phyloP scores from a whole-genome alignment of 176 grass and related monocot species.

The Oropetium thomaeum region DNA sequence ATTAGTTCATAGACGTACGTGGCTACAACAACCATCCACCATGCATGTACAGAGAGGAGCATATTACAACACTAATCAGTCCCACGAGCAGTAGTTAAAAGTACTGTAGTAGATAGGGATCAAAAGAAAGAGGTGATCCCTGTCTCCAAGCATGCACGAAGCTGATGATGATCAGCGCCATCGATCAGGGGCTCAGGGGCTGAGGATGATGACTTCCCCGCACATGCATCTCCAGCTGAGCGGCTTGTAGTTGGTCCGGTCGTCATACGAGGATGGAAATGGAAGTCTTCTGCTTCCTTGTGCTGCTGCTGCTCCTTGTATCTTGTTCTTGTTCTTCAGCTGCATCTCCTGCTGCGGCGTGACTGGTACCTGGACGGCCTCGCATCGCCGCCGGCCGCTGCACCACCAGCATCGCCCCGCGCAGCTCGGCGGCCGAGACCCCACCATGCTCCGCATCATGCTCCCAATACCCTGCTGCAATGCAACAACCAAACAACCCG shows the following conservation, averaged over 20 bases:
- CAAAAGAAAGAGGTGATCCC: too few species aligned
- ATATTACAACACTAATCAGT: background rate
- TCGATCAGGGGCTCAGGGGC: too few species aligned
- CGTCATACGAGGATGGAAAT: constrained; percentile 12
- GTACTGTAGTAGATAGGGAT: too few species aligned
- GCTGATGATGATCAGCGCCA: too few species aligned
- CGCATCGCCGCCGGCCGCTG: constrained; percentile 31
- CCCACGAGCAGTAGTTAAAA: too few species aligned
- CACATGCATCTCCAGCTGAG: constrained; percentile 55
- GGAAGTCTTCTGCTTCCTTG: too few species aligned
- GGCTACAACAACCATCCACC: too few species aligned
- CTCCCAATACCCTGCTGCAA: background rate
- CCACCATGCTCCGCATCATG: background rate
- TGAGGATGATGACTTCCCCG: background rate
- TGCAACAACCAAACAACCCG: background rate
- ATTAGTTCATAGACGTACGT: background rate
- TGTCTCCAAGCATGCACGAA: too few species aligned
- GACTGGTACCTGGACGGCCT: constrained; percentile 46
- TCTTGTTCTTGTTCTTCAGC: background rate
- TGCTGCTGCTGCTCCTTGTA: background rate
- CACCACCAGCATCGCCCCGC: constrained; percentile 40
- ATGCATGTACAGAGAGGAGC: background rate
- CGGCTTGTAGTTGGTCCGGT: constrained; percentile 53
- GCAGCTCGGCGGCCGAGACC: constrained; percentile 49
- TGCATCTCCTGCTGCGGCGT: constrained; percentile 14